Evolutionary conservation across 2,329 filamentous ascomycete genomes (phyloP), one percentile per base, ranked within the genome.

Genomic region (Fusarium sp.): DNA sequence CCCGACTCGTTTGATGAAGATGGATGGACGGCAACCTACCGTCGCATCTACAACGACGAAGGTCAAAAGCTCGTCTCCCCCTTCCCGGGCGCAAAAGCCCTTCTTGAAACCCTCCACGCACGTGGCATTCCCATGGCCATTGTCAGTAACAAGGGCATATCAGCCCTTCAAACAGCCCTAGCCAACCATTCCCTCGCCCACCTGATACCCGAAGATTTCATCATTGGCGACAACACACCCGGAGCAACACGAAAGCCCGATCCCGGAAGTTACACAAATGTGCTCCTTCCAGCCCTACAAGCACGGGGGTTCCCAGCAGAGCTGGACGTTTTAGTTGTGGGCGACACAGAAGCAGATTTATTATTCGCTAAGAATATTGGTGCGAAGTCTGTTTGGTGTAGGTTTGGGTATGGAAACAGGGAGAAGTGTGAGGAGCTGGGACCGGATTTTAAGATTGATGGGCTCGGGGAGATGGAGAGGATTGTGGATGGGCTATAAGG

Each of bases 351-450:
- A 2, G 59, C 59, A 9, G 51, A 64, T 16, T 16, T 64, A 11
- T 30, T 50, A 5, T 58, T 64, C 10, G 59, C 51, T 0, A 50
- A 64, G 2, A 50, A 64, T n/a, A 59, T 45, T 10, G 21, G 61
- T 4, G 61, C 61, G 7, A 64, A 50, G 25, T 64, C 59, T 28
- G 40, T 64, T 14, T 64, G 45, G 45, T 64, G 59, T 12, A 64
- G 25, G 20, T 64, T 46, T n/a, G 51, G 59, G 10, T 64, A 56
- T 69, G 72, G 18, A 53, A 67, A 16, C 25, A 9, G 13, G 64
- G 50, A 27, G 14, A 41, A 25, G 55, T 64, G 12, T 10, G 21
- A 20, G 56, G 37, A 11, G 2, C 8, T 58, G 18, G 3, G 14
- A 18, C 46, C 49, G 7, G 13, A 37, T 3, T 66, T 59, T 13